Evolutionary conservation across 2,329 filamentous ascomycete species (phyloP), one percentile per base, ranked within the genome.

Genomic region (Aspergillus transmontanensis): DNA sequence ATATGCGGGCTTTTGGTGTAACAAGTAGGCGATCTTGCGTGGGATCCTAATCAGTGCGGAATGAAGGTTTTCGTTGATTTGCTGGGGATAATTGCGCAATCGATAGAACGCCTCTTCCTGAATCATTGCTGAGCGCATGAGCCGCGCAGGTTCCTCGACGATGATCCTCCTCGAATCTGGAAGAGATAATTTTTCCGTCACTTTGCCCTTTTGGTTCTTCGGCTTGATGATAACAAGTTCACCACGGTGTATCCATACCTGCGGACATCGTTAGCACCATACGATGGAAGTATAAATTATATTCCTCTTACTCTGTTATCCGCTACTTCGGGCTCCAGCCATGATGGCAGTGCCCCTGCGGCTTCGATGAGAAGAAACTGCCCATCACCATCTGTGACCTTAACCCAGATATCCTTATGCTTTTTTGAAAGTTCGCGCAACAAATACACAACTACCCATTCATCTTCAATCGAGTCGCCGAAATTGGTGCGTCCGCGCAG

Each of bases 311-410:
- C 86, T 61, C 95, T 86, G 75, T 97, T 91, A 67, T 90, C 87
- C 66, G 96, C 93, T 45, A 94, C 90, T 67, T 97, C 94, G 0
- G 95, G 95, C 69, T 90, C 97, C 30, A 99, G 80, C 96, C 95
- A 99, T 65, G 86, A 88, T 2, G 95, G 95, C 2, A 97, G 82
- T 16, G 90, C 89, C 68, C 92, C 93, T 32, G 96, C 94, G 34
- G 94, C 95, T 81, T 99, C 95, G 61, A 97, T 90, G 21, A 99
- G 87, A 57, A 99, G 85, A 71, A 99, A 99, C 75, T 99, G 94
- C 70, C 96, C 96, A 78, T 98, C 95, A 56, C 89, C 90, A 76
- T 99, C 95, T 64, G 87, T 89, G 4, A 96, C 85, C 56, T 91
- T 89, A 54, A 93, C 86, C 94, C 94, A 99, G 9, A 93, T 82